A percentile compares a stretch with the other conserved stretches of the same genome.
phyloP scores from a whole-genome alignment of 352 stramenopile genomes.

The Pythium aquatile region DNA sequence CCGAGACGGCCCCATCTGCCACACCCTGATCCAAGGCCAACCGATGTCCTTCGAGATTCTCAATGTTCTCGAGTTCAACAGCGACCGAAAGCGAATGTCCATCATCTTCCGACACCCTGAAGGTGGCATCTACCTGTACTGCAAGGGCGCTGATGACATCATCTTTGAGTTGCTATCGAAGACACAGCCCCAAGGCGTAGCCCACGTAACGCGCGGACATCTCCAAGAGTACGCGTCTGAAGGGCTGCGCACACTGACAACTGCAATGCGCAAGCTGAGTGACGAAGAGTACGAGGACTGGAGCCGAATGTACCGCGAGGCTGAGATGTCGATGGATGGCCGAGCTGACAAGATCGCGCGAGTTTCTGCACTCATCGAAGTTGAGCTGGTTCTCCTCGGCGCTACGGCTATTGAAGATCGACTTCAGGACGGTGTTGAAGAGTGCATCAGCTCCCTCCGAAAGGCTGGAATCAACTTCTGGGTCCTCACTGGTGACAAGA shows the following conservation, averaged over 20 bases:
- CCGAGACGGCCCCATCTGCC: conserved; percentile 64
- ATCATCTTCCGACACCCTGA: conserved; percentile 90
- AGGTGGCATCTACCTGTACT: conserved; percentile 76
- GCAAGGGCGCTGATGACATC: conserved; percentile 81
- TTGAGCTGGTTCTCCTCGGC: conserved; percentile 84
- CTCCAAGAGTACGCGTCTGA: conserved; percentile 82
- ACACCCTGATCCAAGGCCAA: conserved; percentile 64
- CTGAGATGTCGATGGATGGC: conserved; percentile 71
- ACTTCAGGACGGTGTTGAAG: conserved; percentile 91
- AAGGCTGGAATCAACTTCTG: conserved; percentile 96
- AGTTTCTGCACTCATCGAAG: conserved; percentile 80
- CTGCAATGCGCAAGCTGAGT: conserved; percentile 63
- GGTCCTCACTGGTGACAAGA: conserved; percentile 93
- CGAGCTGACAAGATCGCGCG: conserved; percentile 73
- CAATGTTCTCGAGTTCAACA: conserved; percentile 98
- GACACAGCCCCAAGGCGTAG: conserved; percentile 68
- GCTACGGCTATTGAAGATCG: conserved; percentile 93
- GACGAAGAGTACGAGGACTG: conserved; percentile 77
- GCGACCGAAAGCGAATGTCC: conserved; percentile 98
- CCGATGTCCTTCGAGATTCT: conserved; percentile 90
- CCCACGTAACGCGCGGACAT: conserved; percentile 78
- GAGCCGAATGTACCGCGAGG: conserved; percentile 66
- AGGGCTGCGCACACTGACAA: conserved; percentile 73
- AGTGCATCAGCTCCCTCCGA: conserved; percentile 90
- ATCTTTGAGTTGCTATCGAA: conserved; percentile 74